Evolutionary conservation across 176 grass and related monocot species (phyloP).

Genomic region (Phoenix roebelenii): DNA sequence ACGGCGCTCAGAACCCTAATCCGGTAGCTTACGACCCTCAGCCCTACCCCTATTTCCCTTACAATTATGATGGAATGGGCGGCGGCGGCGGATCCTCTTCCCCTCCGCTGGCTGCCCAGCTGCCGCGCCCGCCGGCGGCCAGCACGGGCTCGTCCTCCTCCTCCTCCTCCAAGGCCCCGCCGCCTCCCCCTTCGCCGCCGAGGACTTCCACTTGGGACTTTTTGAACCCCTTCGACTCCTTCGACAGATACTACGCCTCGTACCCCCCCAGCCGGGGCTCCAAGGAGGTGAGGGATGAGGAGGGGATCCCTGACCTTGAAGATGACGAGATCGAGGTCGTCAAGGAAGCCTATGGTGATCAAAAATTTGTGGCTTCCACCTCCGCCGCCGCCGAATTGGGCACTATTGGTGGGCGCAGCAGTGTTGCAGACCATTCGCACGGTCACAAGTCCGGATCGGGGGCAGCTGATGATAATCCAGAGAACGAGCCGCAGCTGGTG

Average conservation of each 20-base stretch:
- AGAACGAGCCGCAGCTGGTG: slow-evolving; percentile 17
- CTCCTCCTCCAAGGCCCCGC: background rate
- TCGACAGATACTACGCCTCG: slow-evolving; percentile 30
- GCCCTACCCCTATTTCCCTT: background rate
- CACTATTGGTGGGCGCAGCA: slow-evolving; percentile 4
- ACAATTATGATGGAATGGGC: background rate
- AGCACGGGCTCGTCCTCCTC: background rate
- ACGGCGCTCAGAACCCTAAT: slow-evolving; percentile 7
- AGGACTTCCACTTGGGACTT: slow-evolving; percentile 76
- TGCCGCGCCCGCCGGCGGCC: background rate
- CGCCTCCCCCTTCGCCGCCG: slow-evolving; percentile 49
- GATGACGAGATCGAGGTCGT: slow-evolving; percentile 39
- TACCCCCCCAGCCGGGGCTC: slow-evolving; percentile 80
- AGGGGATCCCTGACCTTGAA: slow-evolving; percentile 91
- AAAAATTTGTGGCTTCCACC: slow-evolving; percentile 2
- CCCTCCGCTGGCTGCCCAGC: background rate
- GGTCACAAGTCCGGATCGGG: slow-evolving; percentile 4
- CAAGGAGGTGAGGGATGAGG: slow-evolving; percentile 82
- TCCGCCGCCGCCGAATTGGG: slow-evolving; percentile 1
- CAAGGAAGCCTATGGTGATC: slow-evolving; percentile 36
- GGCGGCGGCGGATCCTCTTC: slow-evolving; percentile 1
- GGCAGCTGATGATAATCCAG: background rate
- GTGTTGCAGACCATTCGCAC: slow-evolving; percentile 7
- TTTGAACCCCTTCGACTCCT: slow-evolving; percentile 62
- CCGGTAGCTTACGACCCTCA: background rate